Base-by-base conservation (phyloP, 129 eudicot species). In the Flaveria robusta region DNA sequence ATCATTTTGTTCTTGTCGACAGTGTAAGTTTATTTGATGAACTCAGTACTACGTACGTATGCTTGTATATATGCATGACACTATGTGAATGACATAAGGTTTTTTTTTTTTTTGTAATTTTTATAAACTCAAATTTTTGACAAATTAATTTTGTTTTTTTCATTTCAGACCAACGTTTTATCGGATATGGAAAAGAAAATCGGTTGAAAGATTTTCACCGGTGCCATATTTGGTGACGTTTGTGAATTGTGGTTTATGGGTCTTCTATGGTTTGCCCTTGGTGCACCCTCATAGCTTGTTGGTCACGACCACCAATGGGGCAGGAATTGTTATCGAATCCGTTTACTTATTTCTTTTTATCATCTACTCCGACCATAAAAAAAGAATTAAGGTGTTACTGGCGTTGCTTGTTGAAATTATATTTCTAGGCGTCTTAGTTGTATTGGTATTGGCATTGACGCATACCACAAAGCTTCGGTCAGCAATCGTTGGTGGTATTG, bases 131-230 rank as follows among this genome's bases (percentile, higher is more conserved):
- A 56, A 14, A 56, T 56, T 56, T 22, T 2, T 9, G 9, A 22
- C 59, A 9, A 55, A 13, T 64, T 64, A 29, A 16, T 29, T 27
- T 37, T n/a, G 8, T 39, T 49, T 3, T 76, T 34, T 14, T 11
- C 15, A 18, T 52, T 68, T 64, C 84, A 92, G 98, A 92, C 96
- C 98, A 66, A 92, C 98, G 5, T 93, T 88, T 74, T 39, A 65
- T 22, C 72, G 27, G 13, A 93, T 93, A 87, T 82, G 88, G 86
- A 88, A 91, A 88, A 91, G 77, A 68, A 83, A 81, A 15, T 82
- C 98, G 1, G 98, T 93, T 34, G 97, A 93, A 52, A 82, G 86
- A 24, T 93, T 70, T 77, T 93, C 98, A 7, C 71, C 98, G 3
- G 81, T 84, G 60, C 92, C 96, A 15, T 90, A 93, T 75, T 84